phyloP scores from a whole-genome alignment of 306 rosid genomes.

The Fragaria vesca region DNA sequence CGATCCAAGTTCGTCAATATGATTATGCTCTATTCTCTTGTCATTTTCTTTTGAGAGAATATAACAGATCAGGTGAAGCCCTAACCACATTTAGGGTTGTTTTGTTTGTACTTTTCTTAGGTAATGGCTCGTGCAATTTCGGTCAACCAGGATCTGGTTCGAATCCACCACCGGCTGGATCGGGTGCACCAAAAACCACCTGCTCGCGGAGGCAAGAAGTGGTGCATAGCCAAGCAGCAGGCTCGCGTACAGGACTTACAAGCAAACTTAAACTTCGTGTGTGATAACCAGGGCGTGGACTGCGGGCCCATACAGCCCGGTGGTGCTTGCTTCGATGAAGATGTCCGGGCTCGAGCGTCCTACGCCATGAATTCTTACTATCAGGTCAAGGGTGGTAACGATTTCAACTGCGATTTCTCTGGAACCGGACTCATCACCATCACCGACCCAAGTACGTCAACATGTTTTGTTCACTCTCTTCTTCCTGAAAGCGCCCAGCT shows the following conservation, averaged over 20 bases:
- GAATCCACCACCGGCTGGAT: neutral
- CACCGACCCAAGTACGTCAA: conserved; percentile 46
- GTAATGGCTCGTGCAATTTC: neutral
- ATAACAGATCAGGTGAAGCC: neutral
- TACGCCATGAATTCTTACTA: conserved; percentile 22
- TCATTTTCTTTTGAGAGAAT: neutral
- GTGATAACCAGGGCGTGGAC: neutral
- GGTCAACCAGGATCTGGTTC: neutral
- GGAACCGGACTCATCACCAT: conserved; percentile 39
- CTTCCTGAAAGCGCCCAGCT: neutral
- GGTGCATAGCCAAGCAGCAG: neutral
- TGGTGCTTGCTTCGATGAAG: neutral
- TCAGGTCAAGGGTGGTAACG: conserved; percentile 51
- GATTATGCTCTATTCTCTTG: neutral
- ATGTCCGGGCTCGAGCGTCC: neutral
- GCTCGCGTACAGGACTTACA: neutral
- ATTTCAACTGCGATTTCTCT: conserved; percentile 69
- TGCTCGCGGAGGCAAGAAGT: neutral
- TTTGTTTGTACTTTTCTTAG: neutral
- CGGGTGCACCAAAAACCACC: neutral
- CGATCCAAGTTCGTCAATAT: neutral
- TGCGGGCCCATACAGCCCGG: neutral
- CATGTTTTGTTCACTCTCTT: neutral
- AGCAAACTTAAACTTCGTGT: neutral
- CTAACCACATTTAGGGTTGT: neutral